Evolutionary conservation across 805 yeast genomes (phyloP), one percentile per base, ranked within the genome.

Genomic region (Schwanniomyces sp.): DNA sequence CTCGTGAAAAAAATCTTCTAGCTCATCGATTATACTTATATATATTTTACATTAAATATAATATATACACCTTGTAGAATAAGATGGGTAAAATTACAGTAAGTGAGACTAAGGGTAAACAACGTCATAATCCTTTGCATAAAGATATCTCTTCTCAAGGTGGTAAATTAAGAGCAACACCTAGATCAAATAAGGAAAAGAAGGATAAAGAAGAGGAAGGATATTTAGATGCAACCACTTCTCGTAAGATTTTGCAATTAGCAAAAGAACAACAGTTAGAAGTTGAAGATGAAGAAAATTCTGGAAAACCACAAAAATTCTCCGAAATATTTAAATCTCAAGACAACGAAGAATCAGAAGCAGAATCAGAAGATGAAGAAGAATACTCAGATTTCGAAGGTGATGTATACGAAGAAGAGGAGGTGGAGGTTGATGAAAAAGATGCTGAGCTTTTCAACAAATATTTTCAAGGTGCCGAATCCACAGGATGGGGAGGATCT

Each of bases 231-330:
- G 87, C 97, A 16, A 75, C 82, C 16, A 72, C 89, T 27, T 88
- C 97, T 1, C 78, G 95, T 66, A 89, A 82, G 69, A 91, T 94
- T 66, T 74, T 94, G 55, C 88, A 87, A 63, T 75, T 94, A 52
- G 99, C 99, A 16, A 84, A 80, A 57, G 92, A 87, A 59, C 99
- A 94, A 71, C 97, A 91, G 67, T 91, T 88, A 40, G 99, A 94
- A 62, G 64, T 91, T 17, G 91, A 82, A 45, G 62, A 57, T 5
- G 83, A 75, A 41, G 86, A 82, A 51, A 71, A 70, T 34, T 57
- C 29, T 45, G 48, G 18, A 9, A 41, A 54, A 48, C 44, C 52
- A 55, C 50, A 58, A 43, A 29, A 62, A 39, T 53, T 64, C 47
- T 53, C 59, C 14, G 62, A 62, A 37, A 43, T 58, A 7, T 53